Conservation (phyloP, 768 basidiomycete genomes). For the Mycena alexandri region DNA sequence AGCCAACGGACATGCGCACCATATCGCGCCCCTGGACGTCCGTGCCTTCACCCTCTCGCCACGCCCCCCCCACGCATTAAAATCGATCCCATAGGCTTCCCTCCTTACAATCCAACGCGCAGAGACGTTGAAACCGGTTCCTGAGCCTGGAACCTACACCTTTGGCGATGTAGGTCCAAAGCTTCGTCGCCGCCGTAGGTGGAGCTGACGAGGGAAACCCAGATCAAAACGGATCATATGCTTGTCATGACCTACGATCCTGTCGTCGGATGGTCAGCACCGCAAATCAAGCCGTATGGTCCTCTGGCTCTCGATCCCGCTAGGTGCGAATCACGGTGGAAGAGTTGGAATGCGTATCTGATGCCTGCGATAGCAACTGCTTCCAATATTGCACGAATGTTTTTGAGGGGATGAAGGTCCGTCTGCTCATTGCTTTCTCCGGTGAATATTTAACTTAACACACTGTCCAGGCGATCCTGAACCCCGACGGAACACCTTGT, state of each 20-base stretch:
- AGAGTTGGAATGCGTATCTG: background rate
- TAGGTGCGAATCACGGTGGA: constrained; percentile 48
- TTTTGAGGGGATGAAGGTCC: constrained; percentile 89
- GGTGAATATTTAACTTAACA: background rate
- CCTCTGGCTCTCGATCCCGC: constrained; percentile 79
- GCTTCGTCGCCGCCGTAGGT: background rate
- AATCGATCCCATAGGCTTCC: constrained; percentile 59
- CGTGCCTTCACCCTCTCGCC: background rate
- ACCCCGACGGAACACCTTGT: constrained; percentile 77
- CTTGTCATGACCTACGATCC: constrained; percentile 74
- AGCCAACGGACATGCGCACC: constrained; percentile 20
- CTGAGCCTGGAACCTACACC: constrained; percentile 57
- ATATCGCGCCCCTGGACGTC: constrained; percentile 21
- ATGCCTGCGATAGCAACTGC: constrained; percentile 58
- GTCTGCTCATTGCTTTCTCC: background rate
- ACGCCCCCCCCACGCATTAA: background rate
- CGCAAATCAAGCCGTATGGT: constrained; percentile 81
- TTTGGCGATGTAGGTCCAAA: constrained; percentile 68
- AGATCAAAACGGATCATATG: constrained; percentile 87
- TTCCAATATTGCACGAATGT: constrained; percentile 89
- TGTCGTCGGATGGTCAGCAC: constrained; percentile 73
- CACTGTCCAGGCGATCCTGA: constrained; percentile 69
- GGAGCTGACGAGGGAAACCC: constrained; percentile 17
- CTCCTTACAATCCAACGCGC: constrained; percentile 64
- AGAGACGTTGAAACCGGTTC: constrained; percentile 63